Base-by-base conservation (phyloP, 2,329 filamentous ascomycete species). In the Dryadomyces sulphureus region DNA sequence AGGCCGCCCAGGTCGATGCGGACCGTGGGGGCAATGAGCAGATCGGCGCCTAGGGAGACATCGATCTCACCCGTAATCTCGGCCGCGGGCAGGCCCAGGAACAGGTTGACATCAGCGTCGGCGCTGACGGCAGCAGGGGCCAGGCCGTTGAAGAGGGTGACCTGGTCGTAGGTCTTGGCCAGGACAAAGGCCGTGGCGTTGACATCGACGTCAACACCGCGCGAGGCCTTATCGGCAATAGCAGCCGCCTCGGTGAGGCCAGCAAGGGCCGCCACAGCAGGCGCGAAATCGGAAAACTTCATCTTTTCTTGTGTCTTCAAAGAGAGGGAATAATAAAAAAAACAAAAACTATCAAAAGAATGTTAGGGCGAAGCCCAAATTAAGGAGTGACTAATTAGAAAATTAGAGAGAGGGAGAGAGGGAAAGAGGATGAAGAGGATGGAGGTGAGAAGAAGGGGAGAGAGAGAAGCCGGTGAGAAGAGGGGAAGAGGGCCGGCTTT, bases 1-100 rank as follows among this genome's bases (percentile, higher is more conserved):
- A 59, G 38, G n/a, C 56, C 57, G n/a, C 53, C 50, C 2, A 59
- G 54, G 48, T 53, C 43, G 41, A 57, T 30, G 17, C 20, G 45
- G 21, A 56, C 17, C 8, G 43, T 52, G 25, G 54, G 53, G 5
- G 48, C 41, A 21, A 44, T 20, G 27, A 53, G 30, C 46, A 57
- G 54, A 36, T 50, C 45, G 38, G 49, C 35, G 32, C 25, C 38
- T 2, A 55, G 45, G 32, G 46, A 35, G 21, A 57, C 38, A 17
- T 50, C 38, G 25, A 57, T 48, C 41, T 36, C 43, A 20, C 55
- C 55, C 4, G 22, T 20, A 14, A 57, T 27, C 21, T 43, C 43
- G 6, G 54, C 54, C 22, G 51, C 43, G 39, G 52, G 52, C n/a
- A 57, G 45, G 32, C 30, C 40, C 12, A 57, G 46, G 44, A 48